Percentiles rank a stretch among this genome's conserved stretches.
Conservation (phyloP, 805 yeast species). For the Metschnikowia lachancei region DNA sequence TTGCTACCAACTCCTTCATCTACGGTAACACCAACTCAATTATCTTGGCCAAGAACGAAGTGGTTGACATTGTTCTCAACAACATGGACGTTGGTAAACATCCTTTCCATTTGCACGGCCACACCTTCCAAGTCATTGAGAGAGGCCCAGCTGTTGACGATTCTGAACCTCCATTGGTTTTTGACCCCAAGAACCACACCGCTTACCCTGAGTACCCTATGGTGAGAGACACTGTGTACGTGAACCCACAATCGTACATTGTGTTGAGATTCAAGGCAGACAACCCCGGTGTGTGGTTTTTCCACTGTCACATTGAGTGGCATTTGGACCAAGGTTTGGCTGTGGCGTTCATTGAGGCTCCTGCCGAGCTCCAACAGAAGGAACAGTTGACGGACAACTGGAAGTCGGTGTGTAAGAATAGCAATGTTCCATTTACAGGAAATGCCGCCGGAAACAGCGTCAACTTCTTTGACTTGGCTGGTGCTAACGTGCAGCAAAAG, state of each 20-base stretch:
- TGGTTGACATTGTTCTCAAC: conserved; percentile 80
- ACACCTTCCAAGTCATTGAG: conserved; percentile 76
- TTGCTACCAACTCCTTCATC: conserved; percentile 49
- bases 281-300: conserved; percentile 98
- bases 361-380: conserved; percentile 48
- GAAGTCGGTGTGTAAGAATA: conserved; percentile 56
- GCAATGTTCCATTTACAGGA: conserved; percentile 56
- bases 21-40: conserved; percentile 83
- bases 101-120: conserved; percentile 98
- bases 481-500: conserved; percentile 67
- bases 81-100: conserved; percentile 89
- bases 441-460: conserved; percentile 85
- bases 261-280: conserved; percentile 85
- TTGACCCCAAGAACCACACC: conserved; percentile 46
- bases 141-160: conserved; percentile 63
- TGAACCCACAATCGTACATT: conserved; percentile 79
- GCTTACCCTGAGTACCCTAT: conserved; percentile 70
- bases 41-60: conserved; percentile 63
- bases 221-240: conserved; percentile 78
- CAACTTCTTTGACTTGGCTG: conserved; percentile 64
- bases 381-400: conserved; percentile 65
- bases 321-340: conserved; percentile 95
- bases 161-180: conserved; percentile 53
- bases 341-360: conserved; percentile 77
- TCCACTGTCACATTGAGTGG: conserved; percentile 99